Base-by-base conservation (phyloP, 2,329 filamentous ascomycete species). In the Cercospora sojina region DNA sequence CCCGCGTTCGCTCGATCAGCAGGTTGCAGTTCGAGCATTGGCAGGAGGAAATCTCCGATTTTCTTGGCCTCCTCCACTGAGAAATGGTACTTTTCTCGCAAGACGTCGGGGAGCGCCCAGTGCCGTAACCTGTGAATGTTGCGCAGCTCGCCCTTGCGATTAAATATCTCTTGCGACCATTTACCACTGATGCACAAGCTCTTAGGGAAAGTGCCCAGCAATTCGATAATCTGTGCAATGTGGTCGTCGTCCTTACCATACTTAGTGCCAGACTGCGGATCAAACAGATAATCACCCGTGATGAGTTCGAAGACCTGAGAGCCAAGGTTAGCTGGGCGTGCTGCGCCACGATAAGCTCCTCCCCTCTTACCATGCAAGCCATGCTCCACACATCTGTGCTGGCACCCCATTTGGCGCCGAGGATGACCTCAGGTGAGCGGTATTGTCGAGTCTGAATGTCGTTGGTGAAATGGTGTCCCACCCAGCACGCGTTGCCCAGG, bases 301-400 rank as follows among this genome's bases (percentile, higher is more conserved):
- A 99, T 98, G 53, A 99, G 84, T 79, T 99, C 95, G 74, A 99
- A 99, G 16, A 94, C 90, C 94, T 98, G 76, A 18, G 75, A 16
- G 38, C n/a, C 18, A 29, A 35, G 60, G 72, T 63, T 58, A 71
- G 68, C 47, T 32, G 16, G 25, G 25, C 51, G 25, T 56, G 51
- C 51, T 29, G 51, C 51, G 51, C 32, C 59, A 31, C 29, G 13
- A 25, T 18, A 51, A 16, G 13, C 20, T 23, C 47, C 51, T 56
- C 41, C 62, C 49, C 53, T 41, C 88, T 74, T 85, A 98, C 95
- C 95, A 99, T 99, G 72, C 91, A 91, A 66, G 95, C 93, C 95
- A 99, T 99, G 81, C 94, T 98, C 95, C 95, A 99, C 7, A 98
- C 91, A 80, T 99, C 95, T 1, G 95, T 98, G 77, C 94, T 98